Evolutionary conservation across 345 rosid genomes (phyloP).

Genomic region (Capsella bursapastoris): DNA sequence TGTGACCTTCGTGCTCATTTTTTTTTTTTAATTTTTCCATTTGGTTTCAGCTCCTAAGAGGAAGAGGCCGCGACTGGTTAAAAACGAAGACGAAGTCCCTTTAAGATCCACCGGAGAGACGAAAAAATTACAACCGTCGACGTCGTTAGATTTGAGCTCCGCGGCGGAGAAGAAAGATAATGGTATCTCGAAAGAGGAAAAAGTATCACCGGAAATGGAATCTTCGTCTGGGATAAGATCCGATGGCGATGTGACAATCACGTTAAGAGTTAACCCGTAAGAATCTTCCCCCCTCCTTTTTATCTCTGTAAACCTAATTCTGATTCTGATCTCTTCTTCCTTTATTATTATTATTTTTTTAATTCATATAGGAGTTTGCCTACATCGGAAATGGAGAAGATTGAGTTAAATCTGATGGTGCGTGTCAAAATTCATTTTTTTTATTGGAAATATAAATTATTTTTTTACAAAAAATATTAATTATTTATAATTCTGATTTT

Average conservation of each 20-base stretch:
- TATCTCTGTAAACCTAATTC: slow-evolving; percentile 13
- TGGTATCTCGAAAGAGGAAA: slow-evolving; percentile 50
- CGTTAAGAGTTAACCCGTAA: slow-evolving; percentile 54
- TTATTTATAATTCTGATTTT: slow-evolving; percentile 1
- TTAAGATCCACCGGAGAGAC: neutral
- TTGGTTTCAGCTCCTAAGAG: slow-evolving; percentile 76
- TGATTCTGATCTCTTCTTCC: neutral
- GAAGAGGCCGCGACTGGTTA: slow-evolving; percentile 73
- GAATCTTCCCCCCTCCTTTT: slow-evolving; percentile 24
- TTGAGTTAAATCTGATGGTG: slow-evolving; percentile 93
- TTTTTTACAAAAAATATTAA: neutral
- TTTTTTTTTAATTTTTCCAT: neutral
- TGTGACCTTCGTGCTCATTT: neutral
- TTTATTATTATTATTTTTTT: too few relatives aligned
- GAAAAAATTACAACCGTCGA: neutral
- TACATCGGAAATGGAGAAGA: slow-evolving; percentile 52
- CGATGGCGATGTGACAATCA: slow-evolving; percentile 53
- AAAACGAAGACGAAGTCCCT: slow-evolving; percentile 43
- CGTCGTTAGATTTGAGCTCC: slow-evolving; percentile 45
- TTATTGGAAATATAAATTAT: neutral
- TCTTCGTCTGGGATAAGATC: slow-evolving; percentile 45
- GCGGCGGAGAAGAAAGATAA: slow-evolving; percentile 13
- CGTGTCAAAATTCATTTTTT: slow-evolving; percentile 7
- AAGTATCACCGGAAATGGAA: slow-evolving; percentile 60
- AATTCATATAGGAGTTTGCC: neutral